Conservation (phyloP, 2,329 filamentous ascomycete species). For the Scorias spongiosa region DNA sequence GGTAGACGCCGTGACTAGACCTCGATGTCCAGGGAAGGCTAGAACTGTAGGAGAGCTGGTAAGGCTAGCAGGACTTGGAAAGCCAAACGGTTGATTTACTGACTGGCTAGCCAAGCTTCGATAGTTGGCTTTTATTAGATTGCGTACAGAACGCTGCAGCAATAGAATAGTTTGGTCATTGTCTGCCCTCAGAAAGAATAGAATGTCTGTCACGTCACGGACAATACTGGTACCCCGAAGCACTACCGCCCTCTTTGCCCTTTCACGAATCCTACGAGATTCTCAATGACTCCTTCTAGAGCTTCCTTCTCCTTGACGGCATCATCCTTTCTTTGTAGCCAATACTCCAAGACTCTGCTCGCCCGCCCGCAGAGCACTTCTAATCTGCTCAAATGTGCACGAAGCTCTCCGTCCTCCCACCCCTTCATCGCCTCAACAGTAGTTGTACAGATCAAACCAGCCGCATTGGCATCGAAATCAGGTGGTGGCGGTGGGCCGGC, state of each 20-base stretch:
- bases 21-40: no score
- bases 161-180: no score
- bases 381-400: conserved; percentile 53
- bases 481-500: conserved; percentile 53
- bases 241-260: conserved; percentile 41
- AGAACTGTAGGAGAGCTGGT: no score
- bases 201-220: no score
- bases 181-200: no score
- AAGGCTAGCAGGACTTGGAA: no score
- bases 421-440: conserved; percentile 71
- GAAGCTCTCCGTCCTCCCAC: conserved; percentile 64
- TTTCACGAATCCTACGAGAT: conserved; percentile 55
- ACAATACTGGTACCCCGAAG: no score
- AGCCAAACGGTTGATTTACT: no score
- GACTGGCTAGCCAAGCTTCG: no score
- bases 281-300: conserved; percentile 94
- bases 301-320: conserved; percentile 82
- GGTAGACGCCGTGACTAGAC: no score
- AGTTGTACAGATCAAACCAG: conserved; percentile 63
- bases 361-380: conserved; percentile 56
- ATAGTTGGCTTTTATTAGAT: no score
- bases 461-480: conserved; percentile 62
- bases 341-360: conserved; percentile 69
- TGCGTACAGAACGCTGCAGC: no score
- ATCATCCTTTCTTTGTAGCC: conserved; percentile 73